phyloP scores from a whole-genome alignment of 1,284 basidiomycete genomes.

The Ustilago xerochloae region DNA sequence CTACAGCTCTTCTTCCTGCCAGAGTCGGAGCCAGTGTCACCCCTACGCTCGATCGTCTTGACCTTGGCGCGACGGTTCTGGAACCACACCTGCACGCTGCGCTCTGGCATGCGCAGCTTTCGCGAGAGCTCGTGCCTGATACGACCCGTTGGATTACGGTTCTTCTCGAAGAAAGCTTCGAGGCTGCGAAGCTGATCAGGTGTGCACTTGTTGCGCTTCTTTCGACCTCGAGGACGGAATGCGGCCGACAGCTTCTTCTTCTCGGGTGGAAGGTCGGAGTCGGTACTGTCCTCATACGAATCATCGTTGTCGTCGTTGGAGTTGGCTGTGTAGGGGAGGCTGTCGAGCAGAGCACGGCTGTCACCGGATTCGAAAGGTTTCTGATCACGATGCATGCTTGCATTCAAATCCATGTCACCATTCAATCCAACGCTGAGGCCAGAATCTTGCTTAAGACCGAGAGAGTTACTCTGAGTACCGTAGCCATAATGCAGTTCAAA shows the following conservation, averaged over 20 bases:
- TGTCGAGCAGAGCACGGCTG: slow-evolving; percentile 28
- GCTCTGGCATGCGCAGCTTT: slow-evolving; percentile 54
- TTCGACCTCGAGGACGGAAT: slow-evolving; percentile 43
- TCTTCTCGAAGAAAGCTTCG: slow-evolving; percentile 55
- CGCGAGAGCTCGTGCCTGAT: slow-evolving; percentile 50
- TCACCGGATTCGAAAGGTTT: slow-evolving; percentile 17
- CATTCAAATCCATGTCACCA: slow-evolving; percentile 23
- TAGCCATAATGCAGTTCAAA: slow-evolving; percentile 36
- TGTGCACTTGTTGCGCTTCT: slow-evolving; percentile 61
- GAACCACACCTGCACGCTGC: slow-evolving; percentile 62
- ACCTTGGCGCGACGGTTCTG: slow-evolving; percentile 56
- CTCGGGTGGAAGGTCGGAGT: slow-evolving; percentile 44
- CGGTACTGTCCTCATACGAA: slow-evolving; percentile 47
- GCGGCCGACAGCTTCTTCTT: slow-evolving; percentile 45
- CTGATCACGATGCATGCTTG: slow-evolving; percentile 7
- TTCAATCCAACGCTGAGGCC: slow-evolving; percentile 23
- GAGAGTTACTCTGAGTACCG: slow-evolving; percentile 11
- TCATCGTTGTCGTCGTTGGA: slow-evolving; percentile 30
- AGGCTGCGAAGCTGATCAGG: slow-evolving; percentile 53
- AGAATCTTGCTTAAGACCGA: slow-evolving; percentile 28
- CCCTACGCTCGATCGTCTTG: slow-evolving; percentile 46
- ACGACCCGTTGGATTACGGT: slow-evolving; percentile 57
- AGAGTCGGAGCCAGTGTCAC: slow-evolving; percentile 19
- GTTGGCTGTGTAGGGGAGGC: slow-evolving; percentile 27
- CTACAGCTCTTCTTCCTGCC: slow-evolving; percentile 33